Percentiles rank a stretch among this genome's conserved stretches.
phyloP scores from a whole-genome alignment of 208 protist species.

The Naegleria lovaniensis region DNA sequence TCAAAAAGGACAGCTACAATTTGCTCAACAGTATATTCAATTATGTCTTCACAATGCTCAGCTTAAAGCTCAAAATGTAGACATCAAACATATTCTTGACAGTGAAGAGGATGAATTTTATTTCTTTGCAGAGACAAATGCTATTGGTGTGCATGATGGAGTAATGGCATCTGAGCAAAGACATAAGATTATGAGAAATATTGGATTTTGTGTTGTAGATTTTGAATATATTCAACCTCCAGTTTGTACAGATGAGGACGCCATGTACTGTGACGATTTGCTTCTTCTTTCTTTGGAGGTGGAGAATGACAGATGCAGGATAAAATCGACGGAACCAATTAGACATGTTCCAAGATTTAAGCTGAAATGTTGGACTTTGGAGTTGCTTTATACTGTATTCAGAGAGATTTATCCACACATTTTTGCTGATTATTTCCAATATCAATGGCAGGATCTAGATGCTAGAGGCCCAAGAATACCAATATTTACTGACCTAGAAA shows the following conservation, averaged over 20 bases:
- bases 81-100: background rate
- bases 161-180: conserved; percentile 34
- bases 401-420: background rate
- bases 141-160: conserved; percentile 21
- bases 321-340: background rate
- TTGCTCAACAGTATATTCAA: background rate
- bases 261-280: conserved; percentile 31
- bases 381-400: background rate
- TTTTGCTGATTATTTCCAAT: background rate
- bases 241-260: conserved; percentile 25
- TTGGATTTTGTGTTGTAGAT: conserved; percentile 32
- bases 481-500: background rate
- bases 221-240: conserved; percentile 41
- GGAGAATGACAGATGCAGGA: background rate
- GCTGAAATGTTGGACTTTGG: background rate
- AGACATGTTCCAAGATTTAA: conserved; percentile 3
- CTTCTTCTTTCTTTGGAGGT: conserved; percentile 29
- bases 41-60: background rate
- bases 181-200: conserved; percentile 32
- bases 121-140: conserved; percentile 41
- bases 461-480: background rate
- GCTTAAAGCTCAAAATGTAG: background rate
- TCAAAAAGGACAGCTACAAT: conserved; percentile 13
- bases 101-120: background rate
- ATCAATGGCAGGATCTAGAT: background rate